phyloP scores from a whole-genome alignment of 108 stramenopile species.

The Chaetoceros tenuissimus region DNA sequence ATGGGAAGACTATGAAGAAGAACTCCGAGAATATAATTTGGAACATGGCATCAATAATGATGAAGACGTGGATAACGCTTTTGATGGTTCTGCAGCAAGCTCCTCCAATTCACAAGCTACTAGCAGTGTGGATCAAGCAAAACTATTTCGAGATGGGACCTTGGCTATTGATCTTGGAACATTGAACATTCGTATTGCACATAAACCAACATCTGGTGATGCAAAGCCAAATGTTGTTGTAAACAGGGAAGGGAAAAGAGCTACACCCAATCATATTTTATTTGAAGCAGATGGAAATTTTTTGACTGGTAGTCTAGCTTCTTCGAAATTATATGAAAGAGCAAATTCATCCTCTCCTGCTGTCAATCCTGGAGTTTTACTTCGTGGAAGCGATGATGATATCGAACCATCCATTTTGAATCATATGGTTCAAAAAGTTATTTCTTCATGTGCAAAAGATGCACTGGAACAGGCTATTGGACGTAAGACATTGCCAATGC shows the following conservation, averaged over 20 bases:
- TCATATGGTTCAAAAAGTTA: neutral
- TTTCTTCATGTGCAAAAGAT: neutral
- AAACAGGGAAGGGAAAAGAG: neutral
- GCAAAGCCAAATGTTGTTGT: neutral
- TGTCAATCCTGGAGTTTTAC: neutral
- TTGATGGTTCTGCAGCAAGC: neutral
- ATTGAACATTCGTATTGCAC: neutral
- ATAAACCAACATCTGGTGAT: neutral
- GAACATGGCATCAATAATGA: neutral
- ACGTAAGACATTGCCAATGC: neutral
- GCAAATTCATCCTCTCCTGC: neutral
- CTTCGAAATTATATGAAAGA: neutral
- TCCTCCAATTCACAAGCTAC: too few species aligned
- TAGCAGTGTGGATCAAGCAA: neutral
- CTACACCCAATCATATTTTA: neutral
- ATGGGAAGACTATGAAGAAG: slow-evolving; percentile 1
- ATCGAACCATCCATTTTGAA: neutral
- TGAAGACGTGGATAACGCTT: neutral
- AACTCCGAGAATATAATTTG: slow-evolving; percentile 2
- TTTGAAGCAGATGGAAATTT: neutral
- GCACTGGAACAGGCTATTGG: neutral
- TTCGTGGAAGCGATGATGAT: neutral
- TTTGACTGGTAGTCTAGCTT: neutral
- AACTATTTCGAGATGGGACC: neutral
- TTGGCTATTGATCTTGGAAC: neutral